These are phyloP conservation scores for Pythium aristosporum DNA, from an alignment of 352 stramenopile genomes.

Conservation along the genomic window DNA sequence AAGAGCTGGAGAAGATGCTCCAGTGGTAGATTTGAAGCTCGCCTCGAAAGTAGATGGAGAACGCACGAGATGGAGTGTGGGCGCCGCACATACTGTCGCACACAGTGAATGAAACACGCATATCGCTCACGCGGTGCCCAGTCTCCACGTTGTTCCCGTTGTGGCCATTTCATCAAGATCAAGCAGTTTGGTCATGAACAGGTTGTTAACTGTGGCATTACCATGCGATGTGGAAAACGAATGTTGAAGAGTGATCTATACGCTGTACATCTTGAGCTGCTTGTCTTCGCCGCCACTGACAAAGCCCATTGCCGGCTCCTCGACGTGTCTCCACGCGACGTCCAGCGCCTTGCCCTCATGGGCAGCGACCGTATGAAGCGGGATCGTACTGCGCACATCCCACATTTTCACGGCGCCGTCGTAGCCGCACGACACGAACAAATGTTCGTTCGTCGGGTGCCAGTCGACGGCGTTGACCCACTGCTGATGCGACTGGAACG, in stretches of 20 bases:
- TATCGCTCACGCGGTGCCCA: not conserved
- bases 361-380: slow-evolving; percentile 71
- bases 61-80: too few relatives aligned
- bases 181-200: not conserved
- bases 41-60: not conserved
- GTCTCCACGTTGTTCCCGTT: too few relatives aligned
- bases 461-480: slow-evolving; percentile 81
- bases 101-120: not conserved
- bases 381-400: slow-evolving; percentile 72
- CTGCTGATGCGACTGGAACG: slow-evolving; percentile 82
- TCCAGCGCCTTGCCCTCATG: slow-evolving; percentile 76
- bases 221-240: slow-evolving; percentile 2
- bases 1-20: slow-evolving; percentile 83
- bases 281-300: slow-evolving; percentile 84
- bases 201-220: not conserved
- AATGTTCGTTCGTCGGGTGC: slow-evolving; percentile 51
- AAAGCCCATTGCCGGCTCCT: slow-evolving; percentile 43
- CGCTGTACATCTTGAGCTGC: slow-evolving; percentile 85
- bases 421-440: slow-evolving; percentile 78
- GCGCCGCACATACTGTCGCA: too few relatives aligned
- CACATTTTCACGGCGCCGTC: slow-evolving; percentile 82
- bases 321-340: slow-evolving; percentile 54
- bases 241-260: slow-evolving; percentile 38
- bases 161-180: too few relatives aligned
- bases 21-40: slow-evolving; percentile 55